These are phyloP conservation scores for Cicer cuneatum DNA, from an alignment of 306 rosid genomes.

Conservation along the genomic window DNA sequence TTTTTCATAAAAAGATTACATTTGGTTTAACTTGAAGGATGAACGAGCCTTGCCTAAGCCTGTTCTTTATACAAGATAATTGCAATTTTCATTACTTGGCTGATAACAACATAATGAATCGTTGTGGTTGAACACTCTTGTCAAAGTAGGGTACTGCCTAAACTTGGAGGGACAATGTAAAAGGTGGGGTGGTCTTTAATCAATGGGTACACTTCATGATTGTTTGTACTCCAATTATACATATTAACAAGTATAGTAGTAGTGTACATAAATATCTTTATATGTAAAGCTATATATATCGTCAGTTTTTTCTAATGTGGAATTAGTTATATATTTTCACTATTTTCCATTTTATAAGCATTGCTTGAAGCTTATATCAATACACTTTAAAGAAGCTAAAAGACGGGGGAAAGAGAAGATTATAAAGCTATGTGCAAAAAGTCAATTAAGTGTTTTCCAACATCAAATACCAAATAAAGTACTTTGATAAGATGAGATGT, in stretches of 20 bases:
- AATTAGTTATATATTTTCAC: not conserved
- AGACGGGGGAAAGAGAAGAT: not conserved
- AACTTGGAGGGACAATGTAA: slow-evolving; percentile 16
- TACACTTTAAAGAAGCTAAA: not conserved
- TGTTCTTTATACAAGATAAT: slow-evolving; percentile 7
- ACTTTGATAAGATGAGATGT: slow-evolving; percentile 8
- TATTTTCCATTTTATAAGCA: not conserved
- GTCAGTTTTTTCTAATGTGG: not conserved
- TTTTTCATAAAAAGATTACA: too few species aligned
- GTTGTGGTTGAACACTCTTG: slow-evolving; percentile 41
- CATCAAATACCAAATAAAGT: slow-evolving; percentile 15
- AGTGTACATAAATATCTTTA: too few species aligned
- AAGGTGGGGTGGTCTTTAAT: slow-evolving; percentile 11
- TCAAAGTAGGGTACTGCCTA: slow-evolving; percentile 42
- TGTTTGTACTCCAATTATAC: not conserved
- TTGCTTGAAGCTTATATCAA: not conserved
- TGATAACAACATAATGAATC: not conserved
- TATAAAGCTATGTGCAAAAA: not conserved
- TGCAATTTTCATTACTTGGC: not conserved
- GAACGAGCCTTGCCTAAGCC: slow-evolving; percentile 31
- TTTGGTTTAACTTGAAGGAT: slow-evolving; percentile 17
- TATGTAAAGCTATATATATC: not conserved
- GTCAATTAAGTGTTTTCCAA: not conserved
- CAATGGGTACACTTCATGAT: not conserved
- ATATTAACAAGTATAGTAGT: too few species aligned